A percentile compares a stretch with the other conserved stretches of the same genome.
These are phyloP conservation scores for Populus deltoides DNA, from an alignment of 345 rosid genomes.

Conservation along the genomic window DNA sequence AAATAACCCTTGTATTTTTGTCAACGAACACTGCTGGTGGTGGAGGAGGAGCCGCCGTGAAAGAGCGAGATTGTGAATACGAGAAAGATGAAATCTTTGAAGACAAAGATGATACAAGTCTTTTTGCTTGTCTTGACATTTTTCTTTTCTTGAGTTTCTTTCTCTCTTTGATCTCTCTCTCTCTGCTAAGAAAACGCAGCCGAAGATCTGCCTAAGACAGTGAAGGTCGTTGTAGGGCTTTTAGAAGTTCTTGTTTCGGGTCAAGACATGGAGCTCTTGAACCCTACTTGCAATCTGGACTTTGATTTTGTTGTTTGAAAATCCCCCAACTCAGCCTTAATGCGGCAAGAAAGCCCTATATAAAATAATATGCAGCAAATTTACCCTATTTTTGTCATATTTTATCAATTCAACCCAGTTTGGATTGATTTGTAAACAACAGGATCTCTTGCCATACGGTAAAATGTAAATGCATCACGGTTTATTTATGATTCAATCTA, in stretches of 20 bases:
- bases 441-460: too few species aligned
- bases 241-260: not conserved
- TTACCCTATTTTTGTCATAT: too few species aligned
- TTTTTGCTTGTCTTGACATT: conserved; percentile 10
- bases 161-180: not conserved
- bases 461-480: too few species aligned
- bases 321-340: not conserved
- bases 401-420: too few species aligned
- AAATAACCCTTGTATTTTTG: conserved; percentile 82
- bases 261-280: not conserved
- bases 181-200: not conserved
- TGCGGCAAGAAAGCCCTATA: too few species aligned
- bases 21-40: conserved; percentile 89
- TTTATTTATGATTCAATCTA: too few species aligned
- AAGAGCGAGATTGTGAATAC: conserved; percentile 35
- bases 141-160: not conserved
- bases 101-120: not conserved
- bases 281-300: not conserved
- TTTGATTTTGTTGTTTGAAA: not conserved
- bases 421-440: too few species aligned
- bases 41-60: conserved; percentile 51
- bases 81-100: conserved; percentile 21
- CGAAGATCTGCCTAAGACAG: not conserved
- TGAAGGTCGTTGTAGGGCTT: not conserved
- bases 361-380: too few species aligned